A percentile compares a stretch with the other conserved stretches of the same genome.
phyloP scores from a whole-genome alignment of 2,329 filamentous ascomycete species.

The Botrytis sinoallii region DNA sequence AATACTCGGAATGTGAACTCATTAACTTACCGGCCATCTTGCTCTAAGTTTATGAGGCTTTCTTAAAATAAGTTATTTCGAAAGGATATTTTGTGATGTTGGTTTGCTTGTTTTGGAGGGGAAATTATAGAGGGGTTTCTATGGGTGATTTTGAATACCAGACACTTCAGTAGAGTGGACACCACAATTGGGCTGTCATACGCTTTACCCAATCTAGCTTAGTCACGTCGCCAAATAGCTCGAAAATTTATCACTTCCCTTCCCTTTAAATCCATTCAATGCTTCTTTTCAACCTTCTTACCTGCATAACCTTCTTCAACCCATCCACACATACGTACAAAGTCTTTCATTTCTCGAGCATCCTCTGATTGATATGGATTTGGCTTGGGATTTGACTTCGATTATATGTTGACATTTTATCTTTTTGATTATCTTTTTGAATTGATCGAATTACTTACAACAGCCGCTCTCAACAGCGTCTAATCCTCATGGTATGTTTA shows the following conservation, averaged over 20 bases:
- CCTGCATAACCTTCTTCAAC: not conserved
- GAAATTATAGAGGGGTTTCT: constrained; percentile 20
- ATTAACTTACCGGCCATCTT: constrained; percentile 37
- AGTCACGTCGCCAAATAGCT: constrained; percentile 10
- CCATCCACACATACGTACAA: not conserved
- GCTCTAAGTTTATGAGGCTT: constrained; percentile 16
- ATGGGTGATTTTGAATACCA: constrained; percentile 17
- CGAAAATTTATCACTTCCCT: constrained; percentile 3
- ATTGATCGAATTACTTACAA: not conserved
- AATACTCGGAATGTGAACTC: not conserved
- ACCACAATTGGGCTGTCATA: constrained; percentile 6
- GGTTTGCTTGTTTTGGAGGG: constrained; percentile 14
- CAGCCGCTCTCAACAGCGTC: not conserved
- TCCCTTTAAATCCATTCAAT: not conserved
- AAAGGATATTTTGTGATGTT: constrained; percentile 17
- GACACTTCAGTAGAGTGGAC: not conserved
- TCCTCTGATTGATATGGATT: not conserved
- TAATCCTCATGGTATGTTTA: constrained; percentile 1
- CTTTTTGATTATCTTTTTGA: not conserved
- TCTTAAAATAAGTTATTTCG: not conserved
- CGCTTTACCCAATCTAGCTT: not conserved
- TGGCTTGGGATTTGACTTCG: not conserved
- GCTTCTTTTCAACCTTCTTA: not conserved
- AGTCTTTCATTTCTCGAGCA: not conserved
- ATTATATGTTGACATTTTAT: not conserved